Evolutionary conservation across 768 basidiomycete genomes (phyloP).

Genomic region (Filobasidium wieringae): DNA sequence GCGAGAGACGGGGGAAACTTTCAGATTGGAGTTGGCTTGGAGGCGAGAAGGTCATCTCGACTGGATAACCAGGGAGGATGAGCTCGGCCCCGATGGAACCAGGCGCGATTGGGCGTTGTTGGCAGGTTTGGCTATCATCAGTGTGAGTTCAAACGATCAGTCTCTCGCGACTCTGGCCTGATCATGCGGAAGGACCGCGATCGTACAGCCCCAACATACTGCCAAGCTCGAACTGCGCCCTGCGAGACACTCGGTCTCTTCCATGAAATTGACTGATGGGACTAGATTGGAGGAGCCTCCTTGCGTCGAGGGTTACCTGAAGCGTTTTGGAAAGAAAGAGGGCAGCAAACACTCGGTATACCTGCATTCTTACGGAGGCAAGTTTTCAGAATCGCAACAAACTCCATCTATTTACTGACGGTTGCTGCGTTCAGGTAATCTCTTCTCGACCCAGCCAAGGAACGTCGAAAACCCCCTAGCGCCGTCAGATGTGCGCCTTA

Average conservation of each 20-base stretch:
- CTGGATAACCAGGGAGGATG: constrained; percentile 70
- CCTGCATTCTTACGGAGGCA: constrained; percentile 27
- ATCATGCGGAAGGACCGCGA: not conserved
- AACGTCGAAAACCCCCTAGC: constrained; percentile 25
- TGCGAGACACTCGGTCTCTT: constrained; percentile 54
- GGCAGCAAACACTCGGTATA: constrained; percentile 19
- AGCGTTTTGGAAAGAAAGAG: constrained; percentile 31
- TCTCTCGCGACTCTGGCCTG: not conserved
- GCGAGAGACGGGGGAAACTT: constrained; percentile 45
- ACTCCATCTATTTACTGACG: not conserved
- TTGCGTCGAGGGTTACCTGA: constrained; percentile 73
- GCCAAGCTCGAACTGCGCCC: constrained; percentile 58
- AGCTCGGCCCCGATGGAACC: constrained; percentile 48
- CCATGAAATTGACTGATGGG: constrained; percentile 43
- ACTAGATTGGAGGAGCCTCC: constrained; percentile 59
- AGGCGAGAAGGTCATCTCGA: constrained; percentile 59
- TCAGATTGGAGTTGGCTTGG: constrained; percentile 62
- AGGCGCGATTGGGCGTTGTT: constrained; percentile 60
- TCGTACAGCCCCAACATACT: not conserved
- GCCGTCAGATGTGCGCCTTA: constrained; percentile 16
- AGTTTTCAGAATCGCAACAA: constrained; percentile 6
- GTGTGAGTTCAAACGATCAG: constrained; percentile 44
- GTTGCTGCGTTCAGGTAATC: constrained; percentile 18
- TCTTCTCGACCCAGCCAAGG: constrained; percentile 20
- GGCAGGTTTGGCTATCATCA: constrained; percentile 59